Base-by-base conservation (phyloP, 2,329 filamentous ascomycete genomes). In the Alternaria viburni region DNA sequence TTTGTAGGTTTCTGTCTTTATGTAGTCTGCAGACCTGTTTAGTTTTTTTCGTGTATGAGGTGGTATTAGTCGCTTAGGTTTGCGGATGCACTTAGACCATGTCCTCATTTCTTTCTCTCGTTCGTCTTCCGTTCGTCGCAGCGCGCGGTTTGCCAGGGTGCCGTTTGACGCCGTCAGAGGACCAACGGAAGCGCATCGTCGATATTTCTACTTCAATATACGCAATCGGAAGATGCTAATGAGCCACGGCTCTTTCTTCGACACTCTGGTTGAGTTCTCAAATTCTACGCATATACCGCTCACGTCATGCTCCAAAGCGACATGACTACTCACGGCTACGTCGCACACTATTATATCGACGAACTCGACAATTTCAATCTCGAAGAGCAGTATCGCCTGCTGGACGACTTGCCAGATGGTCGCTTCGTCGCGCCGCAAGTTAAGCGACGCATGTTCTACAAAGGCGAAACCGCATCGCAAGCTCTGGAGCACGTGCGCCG, bases 261-360 rank as follows among this genome's bases (percentile, higher is more conserved):
- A n/a, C 13, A 6, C 2, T 9, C 13, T 25, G 13, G 3, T 9
- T 32, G 19, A 36, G 13, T 52, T 10, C 7, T 6, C 30, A 10
- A 0, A n/a, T 12, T 21, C 9, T 9, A 23, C 30, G 23, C n/a
- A 10, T 3, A n/a, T 13, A 52, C 13, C 7, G 3, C 3, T 41
- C 3, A 7, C 3, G 5, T 4, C 30, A 23, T 11, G 4, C n/a
- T 0, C 13, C 19, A 5, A 23, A 36, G 5, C 12, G 3, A 3
- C 12, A 25, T 52, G 49, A 17, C 6, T 25, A 23, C n/a, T 13
- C 28, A 25, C 30, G 19, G 19, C 19, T 41, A 52, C 7, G 21
- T 52, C 13, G 49, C 49, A 0, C 0, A 41, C 2, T 28, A 30
- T 4, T 52, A 23, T 9, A 11, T 52, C 17, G 10, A 12, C 30